Percentiles rank a stretch among this genome's conserved stretches.
Conservation (phyloP, 2,329 filamentous ascomycete genomes). For the Achaetomium macrosporum region DNA sequence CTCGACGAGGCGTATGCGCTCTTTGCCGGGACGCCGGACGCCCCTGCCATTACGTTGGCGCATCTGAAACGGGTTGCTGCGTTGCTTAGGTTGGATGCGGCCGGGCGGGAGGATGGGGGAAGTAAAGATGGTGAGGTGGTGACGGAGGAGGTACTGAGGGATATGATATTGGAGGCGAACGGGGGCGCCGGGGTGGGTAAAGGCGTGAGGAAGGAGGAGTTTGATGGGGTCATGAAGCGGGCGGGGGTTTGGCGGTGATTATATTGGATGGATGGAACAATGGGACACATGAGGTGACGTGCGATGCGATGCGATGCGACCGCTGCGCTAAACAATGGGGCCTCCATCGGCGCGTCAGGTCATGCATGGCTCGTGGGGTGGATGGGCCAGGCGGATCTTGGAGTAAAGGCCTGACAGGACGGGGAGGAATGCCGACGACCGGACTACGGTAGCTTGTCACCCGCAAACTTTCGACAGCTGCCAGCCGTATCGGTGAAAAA, state of each 20-base stretch:
- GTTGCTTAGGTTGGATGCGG: conserved; percentile 74
- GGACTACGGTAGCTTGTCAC: too few species aligned
- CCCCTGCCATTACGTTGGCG: conserved; percentile 67
- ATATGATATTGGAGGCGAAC: conserved; percentile 95
- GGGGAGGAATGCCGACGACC: too few species aligned
- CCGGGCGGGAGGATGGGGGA: conserved; percentile 66
- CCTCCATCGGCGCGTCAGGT: too few species aligned
- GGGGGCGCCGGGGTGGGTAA: conserved; percentile 64
- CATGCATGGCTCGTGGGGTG: too few species aligned
- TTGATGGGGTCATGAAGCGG: conserved; percentile 77
- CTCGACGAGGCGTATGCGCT: conserved; percentile 76
- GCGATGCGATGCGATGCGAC: not conserved
- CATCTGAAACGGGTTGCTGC: conserved; percentile 75
- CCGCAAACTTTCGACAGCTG: too few species aligned
- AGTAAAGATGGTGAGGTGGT: conserved; percentile 73
- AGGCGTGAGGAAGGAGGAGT: conserved; percentile 73
- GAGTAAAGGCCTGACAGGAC: not conserved
- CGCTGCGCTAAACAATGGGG: too few species aligned
- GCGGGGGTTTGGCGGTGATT: conserved; percentile 71
- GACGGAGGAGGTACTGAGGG: conserved; percentile 72
- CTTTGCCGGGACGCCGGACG: conserved; percentile 43
- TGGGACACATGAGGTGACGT: not conserved
- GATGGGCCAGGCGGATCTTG: too few species aligned
- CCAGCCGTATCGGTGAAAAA: too few species aligned
- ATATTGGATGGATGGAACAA: not conserved